phyloP scores from a whole-genome alignment of 805 yeast species.

The Blastobotrys peoriensis region DNA sequence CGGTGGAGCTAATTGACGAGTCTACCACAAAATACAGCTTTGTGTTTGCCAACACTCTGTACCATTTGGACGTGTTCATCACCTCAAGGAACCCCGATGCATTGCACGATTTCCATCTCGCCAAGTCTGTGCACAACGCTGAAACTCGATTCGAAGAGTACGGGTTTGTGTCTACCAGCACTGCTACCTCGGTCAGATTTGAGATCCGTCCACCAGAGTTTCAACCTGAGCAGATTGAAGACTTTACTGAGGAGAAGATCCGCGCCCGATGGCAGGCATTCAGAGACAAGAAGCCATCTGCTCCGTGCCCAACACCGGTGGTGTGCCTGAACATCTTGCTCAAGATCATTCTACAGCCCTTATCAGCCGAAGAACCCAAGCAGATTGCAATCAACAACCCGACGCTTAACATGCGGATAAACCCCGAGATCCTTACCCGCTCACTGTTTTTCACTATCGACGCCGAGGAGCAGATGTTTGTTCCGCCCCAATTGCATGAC shows the following conservation, averaged over 20 bases:
- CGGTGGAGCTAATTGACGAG: constrained; percentile 13
- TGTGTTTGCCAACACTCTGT: constrained; percentile 15
- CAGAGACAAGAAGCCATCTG: constrained; percentile 23
- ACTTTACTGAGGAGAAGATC: constrained; percentile 46
- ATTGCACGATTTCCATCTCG: constrained; percentile 13
- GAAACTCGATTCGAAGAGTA: constrained; percentile 11
- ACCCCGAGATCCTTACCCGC: constrained; percentile 43
- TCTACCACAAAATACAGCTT: constrained; percentile 8
- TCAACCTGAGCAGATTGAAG: constrained; percentile 38
- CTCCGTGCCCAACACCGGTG: constrained; percentile 44
- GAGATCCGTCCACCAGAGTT: constrained; percentile 32
- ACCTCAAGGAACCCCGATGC: constrained; percentile 1
- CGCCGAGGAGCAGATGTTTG: constrained; percentile 9
- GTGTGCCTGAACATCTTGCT: constrained; percentile 57
- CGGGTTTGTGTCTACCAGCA: constrained; percentile 18
- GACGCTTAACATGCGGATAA: constrained; percentile 50
- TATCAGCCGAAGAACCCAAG: constrained; percentile 44
- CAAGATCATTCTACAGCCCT: constrained; percentile 63
- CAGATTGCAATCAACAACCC: constrained; percentile 50
- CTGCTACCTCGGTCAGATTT: constrained; percentile 14
- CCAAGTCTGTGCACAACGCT: constrained; percentile 6
- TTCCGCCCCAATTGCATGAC: constrained; percentile 21
- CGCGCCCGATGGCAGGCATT: constrained; percentile 41
- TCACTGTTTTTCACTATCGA: constrained; percentile 21
- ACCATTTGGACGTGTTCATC: constrained; percentile 20